These are phyloP conservation scores for Santalum album DNA, from an alignment of 164 flowering plant genomes.

Conservation along the genomic window DNA sequence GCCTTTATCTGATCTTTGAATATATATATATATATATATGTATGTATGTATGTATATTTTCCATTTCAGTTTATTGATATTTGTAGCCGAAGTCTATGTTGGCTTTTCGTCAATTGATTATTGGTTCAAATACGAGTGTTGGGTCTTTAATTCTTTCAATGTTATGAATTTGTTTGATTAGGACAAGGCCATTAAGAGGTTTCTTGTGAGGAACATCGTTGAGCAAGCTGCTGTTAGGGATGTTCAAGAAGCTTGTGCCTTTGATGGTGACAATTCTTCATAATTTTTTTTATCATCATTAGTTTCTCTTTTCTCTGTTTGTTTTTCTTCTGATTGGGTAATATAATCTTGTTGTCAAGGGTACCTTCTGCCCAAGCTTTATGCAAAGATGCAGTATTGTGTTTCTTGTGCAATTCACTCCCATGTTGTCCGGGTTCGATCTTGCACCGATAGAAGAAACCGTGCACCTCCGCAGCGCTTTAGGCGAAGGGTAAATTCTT, in stretches of 20 bases:
- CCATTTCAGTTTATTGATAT: too few relatives aligned
- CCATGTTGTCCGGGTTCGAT: conserved; percentile 89
- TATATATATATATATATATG: too few relatives aligned
- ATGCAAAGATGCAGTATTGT: conserved; percentile 91
- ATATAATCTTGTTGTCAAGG: conserved; percentile 19
- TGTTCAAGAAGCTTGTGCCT: conserved; percentile 90
- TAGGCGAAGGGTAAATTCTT: conserved; percentile 89
- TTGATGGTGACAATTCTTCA: conserved; percentile 79
- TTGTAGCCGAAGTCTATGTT: too few relatives aligned
- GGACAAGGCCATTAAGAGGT: conserved; percentile 98
- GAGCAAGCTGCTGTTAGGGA: conserved; percentile 98
- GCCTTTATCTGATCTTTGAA: too few relatives aligned
- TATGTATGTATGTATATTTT: too few relatives aligned
- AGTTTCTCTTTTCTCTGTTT: too few relatives aligned
- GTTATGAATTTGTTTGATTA: too few relatives aligned
- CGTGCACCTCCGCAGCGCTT: conserved; percentile 92
- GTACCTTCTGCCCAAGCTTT: conserved; percentile 85
- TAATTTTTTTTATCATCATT: background rate
- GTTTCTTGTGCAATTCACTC: conserved; percentile 96
- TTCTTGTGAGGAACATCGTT: conserved; percentile 94
- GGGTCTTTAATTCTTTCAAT: too few relatives aligned
- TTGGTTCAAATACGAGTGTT: too few relatives aligned
- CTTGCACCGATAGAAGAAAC: conserved; percentile 67
- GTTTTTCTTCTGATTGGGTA: too few relatives aligned
- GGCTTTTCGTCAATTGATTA: too few relatives aligned